These are phyloP conservation scores for Nitzschia sp. DNA, from an alignment of 108 stramenopile genomes.

Conservation along the genomic window DNA sequence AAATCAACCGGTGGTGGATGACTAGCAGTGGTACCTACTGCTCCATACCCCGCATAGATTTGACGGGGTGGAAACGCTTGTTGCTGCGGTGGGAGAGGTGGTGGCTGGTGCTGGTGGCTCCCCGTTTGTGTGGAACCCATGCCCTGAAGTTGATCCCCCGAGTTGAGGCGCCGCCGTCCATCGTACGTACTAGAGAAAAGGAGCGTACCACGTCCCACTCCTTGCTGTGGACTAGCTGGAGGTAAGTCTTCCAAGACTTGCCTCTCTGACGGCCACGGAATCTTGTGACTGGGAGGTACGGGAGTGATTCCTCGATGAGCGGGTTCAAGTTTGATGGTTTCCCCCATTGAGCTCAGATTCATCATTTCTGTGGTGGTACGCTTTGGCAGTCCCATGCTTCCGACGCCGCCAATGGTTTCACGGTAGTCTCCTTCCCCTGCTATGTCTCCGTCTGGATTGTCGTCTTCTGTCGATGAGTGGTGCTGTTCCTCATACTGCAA, in stretches of 20 bases:
- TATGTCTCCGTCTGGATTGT: neutral
- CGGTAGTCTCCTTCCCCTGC: neutral
- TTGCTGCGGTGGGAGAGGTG: slow-evolving; percentile 10
- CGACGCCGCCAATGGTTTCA: neutral
- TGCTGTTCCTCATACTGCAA: slow-evolving; percentile 45
- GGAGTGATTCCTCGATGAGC: neutral
- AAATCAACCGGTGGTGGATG: neutral
- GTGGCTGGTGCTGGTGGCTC: slow-evolving; percentile 1
- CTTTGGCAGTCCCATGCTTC: neutral
- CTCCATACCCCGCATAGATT: slow-evolving; percentile 23
- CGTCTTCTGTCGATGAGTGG: neutral
- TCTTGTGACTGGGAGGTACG: neutral
- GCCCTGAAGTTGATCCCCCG: slow-evolving; percentile 4
- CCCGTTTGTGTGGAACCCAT: neutral
- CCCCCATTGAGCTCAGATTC: neutral
- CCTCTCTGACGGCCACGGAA: slow-evolving; percentile 8
- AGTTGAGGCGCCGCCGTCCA: neutral
- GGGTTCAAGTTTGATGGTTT: neutral
- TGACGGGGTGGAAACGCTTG: slow-evolving; percentile 13
- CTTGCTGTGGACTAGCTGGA: slow-evolving; percentile 1
- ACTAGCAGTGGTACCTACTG: neutral
- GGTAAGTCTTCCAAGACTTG: neutral
- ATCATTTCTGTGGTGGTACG: slow-evolving; percentile 3
- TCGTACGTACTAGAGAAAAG: slow-evolving; percentile 24
- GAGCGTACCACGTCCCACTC: slow-evolving; percentile 32